phyloP scores from a whole-genome alignment of 495 filamentous ascomycete genomes.

The Daldinia vernicosa region DNA sequence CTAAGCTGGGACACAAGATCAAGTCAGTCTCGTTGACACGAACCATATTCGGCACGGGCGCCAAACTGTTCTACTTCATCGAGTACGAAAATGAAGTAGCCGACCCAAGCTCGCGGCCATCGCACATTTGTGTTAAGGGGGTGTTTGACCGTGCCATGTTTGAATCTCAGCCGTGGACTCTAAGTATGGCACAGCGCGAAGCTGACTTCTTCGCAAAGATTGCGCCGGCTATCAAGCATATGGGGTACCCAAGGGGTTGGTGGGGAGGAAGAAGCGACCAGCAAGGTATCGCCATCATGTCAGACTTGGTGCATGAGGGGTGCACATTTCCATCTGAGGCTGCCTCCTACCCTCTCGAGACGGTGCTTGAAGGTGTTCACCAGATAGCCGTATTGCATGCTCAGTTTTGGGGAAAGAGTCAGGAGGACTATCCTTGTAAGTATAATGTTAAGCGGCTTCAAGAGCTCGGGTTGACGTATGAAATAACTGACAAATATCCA shows the following conservation, averaged over 20 bases:
- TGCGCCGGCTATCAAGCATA: constrained; percentile 43
- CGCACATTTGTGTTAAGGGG: constrained; percentile 48
- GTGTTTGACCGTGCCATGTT: constrained; percentile 48
- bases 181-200: constrained; percentile 48
- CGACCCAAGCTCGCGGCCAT: constrained; percentile 32
- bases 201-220: constrained; percentile 48
- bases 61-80: constrained; percentile 47
- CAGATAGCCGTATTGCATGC: constrained; percentile 50
- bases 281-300: constrained; percentile 52
- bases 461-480: not conserved
- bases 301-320: constrained; percentile 42
- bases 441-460: constrained; percentile 10
- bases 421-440: constrained; percentile 45
- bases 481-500: constrained; percentile 4
- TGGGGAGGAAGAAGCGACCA: constrained; percentile 43
- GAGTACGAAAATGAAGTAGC: constrained; percentile 40
- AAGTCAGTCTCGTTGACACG: constrained; percentile 42
- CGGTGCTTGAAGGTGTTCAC: constrained; percentile 44
- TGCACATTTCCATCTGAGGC: constrained; percentile 45
- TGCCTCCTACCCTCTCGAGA: constrained; percentile 44
- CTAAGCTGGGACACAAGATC: constrained; percentile 45
- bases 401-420: constrained; percentile 47
- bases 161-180: constrained; percentile 45
- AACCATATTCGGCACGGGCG: constrained; percentile 45
- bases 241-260: constrained; percentile 48